phyloP scores from a whole-genome alignment of 2,329 filamentous ascomycete genomes.

The Amauroascus verrucosus region DNA sequence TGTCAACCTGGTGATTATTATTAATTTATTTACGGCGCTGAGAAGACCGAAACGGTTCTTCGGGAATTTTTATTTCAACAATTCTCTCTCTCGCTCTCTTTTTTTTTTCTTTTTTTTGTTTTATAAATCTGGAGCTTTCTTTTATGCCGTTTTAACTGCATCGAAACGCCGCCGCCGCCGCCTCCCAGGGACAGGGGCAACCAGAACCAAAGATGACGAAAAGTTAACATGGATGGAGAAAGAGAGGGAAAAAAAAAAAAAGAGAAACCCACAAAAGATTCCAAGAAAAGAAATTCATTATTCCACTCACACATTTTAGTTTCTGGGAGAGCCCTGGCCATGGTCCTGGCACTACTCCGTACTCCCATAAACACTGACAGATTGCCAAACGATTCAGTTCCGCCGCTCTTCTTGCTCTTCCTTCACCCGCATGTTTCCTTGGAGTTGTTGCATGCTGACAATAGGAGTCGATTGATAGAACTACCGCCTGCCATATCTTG shows the following conservation, averaged over 20 bases:
- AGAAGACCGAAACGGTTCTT: too few species aligned
- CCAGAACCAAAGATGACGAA: constrained; percentile 8
- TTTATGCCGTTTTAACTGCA: too few species aligned
- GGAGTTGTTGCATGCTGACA: neutral
- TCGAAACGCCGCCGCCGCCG: neutral
- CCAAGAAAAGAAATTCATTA: neutral
- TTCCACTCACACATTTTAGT: neutral
- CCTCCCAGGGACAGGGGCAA: neutral
- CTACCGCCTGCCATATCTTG: neutral
- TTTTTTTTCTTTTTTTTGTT: neutral
- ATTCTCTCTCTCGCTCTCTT: too few species aligned
- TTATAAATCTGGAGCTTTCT: too few species aligned
- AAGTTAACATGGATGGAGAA: neutral
- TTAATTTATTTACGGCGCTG: too few species aligned
- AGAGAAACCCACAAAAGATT: neutral
- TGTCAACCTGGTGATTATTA: too few species aligned
- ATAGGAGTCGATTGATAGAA: neutral
- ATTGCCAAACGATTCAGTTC: neutral
- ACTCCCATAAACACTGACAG: neutral
- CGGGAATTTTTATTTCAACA: too few species aligned
- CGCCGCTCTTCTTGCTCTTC: neutral
- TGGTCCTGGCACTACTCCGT: too few species aligned
- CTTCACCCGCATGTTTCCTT: neutral
- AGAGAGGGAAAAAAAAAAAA: neutral
- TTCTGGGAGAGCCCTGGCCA: too few species aligned